phyloP scores from a whole-genome alignment of 768 basidiomycete species.

The Guyanaporus albipodus region DNA sequence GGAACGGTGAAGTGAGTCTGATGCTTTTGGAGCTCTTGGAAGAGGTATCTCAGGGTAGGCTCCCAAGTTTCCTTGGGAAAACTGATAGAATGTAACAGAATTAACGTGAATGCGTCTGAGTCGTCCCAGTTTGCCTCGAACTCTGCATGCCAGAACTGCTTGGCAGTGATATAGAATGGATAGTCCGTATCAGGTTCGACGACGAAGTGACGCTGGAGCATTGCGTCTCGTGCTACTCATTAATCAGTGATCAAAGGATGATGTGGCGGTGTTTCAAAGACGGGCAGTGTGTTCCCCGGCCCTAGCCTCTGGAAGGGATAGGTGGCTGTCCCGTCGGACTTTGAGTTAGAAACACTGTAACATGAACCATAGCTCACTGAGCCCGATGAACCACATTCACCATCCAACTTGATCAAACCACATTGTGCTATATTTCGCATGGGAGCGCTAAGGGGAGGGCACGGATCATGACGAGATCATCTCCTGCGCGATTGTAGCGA shows the following conservation, averaged over 20 bases:
- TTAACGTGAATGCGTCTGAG: constrained; percentile 48
- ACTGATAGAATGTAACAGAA: constrained; percentile 66
- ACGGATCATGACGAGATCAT: constrained; percentile 85
- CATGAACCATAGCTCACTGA: too few relatives aligned
- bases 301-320: too few relatives aligned
- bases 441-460: too few relatives aligned
- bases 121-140: constrained; percentile 35
- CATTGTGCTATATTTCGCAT: too few relatives aligned
- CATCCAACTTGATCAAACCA: too few relatives aligned
- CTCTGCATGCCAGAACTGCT: constrained; percentile 49
- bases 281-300: too few relatives aligned
- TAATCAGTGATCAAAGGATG: too few relatives aligned
- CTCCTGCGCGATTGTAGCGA: constrained; percentile 87
- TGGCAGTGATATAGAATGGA: constrained; percentile 51
- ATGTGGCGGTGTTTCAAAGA: too few relatives aligned
- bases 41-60: constrained; percentile 50
- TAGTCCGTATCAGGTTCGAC: constrained; percentile 41
- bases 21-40: constrained; percentile 27
- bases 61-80: constrained; percentile 78
- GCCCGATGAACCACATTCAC: too few relatives aligned
- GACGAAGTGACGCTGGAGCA: constrained; percentile 27
- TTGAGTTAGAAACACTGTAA: too few relatives aligned
- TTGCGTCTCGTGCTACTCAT: too few relatives aligned
- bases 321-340: too few relatives aligned
- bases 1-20: background rate